Percentiles rank a stretch among this genome's conserved stretches.
Conservation (phyloP, 2,329 filamentous ascomycete species). For the Pestalotiopsis sp. region DNA sequence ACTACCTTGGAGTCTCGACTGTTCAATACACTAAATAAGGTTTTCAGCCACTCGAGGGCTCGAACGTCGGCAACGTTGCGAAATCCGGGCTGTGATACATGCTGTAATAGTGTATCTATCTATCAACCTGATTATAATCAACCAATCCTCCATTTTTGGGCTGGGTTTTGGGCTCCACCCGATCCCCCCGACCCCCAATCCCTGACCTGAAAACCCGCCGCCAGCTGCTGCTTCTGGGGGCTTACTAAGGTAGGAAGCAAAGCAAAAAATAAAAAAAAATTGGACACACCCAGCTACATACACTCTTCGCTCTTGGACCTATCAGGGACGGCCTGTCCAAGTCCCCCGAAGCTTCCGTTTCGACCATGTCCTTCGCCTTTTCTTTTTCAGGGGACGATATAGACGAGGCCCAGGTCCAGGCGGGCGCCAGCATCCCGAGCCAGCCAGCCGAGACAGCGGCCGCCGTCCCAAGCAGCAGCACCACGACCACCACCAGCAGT, state of each 20-base stretch:
- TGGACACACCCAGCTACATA: neutral
- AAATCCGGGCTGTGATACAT: neutral
- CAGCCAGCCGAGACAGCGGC: constrained; percentile 19
- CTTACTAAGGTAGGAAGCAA: neutral
- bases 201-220: neutral
- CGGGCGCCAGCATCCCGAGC: constrained; percentile 13
- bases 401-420: constrained; percentile 48
- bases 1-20: too few relatives aligned
- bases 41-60: neutral
- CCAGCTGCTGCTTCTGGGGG: neutral
- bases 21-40: neutral
- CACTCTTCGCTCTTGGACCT: constrained; percentile 15
- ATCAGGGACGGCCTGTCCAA: constrained; percentile 7
- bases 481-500: constrained; percentile 28
- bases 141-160: neutral
- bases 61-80: neutral
- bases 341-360: neutral
- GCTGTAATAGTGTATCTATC: neutral
- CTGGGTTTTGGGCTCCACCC: neutral
- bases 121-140: constrained; percentile 8
- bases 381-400: constrained; percentile 68
- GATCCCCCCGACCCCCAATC: constrained; percentile 1
- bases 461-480: constrained; percentile 18
- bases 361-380: constrained; percentile 57
- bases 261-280: neutral